A percentile compares a stretch with the other conserved stretches of the same genome.
These are phyloP conservation scores for Solanum paucissectum DNA, from an alignment of 257 asterid species.

Conservation along the genomic window DNA sequence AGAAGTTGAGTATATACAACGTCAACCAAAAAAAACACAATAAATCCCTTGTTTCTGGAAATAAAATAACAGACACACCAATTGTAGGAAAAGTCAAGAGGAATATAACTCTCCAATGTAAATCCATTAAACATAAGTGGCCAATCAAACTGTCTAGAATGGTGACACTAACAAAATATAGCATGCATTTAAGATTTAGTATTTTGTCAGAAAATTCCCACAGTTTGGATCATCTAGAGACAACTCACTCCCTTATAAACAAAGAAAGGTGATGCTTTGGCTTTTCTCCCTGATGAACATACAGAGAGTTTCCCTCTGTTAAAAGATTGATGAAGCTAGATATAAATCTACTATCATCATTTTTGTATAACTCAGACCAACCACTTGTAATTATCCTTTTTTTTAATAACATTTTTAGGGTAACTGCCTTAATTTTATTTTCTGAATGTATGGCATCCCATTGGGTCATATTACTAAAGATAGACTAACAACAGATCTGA, in stretches of 20 bases:
- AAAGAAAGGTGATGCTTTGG: neutral
- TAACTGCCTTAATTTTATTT: neutral
- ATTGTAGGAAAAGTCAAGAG: neutral
- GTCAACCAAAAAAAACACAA: neutral
- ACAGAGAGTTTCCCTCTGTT: neutral
- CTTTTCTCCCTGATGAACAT: neutral
- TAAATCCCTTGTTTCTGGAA: neutral
- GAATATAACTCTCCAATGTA: neutral
- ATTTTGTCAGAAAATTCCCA: neutral
- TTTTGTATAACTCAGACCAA: neutral
- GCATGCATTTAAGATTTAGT: neutral
- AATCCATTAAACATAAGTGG: neutral
- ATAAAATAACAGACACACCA: neutral
- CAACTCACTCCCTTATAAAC: neutral
- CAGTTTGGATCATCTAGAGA: neutral
- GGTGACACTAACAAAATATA: neutral
- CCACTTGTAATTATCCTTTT: neutral
- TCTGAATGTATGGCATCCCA: neutral
- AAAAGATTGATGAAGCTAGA: neutral
- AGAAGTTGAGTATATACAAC: neutral
- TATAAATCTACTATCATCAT: neutral
- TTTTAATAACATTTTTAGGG: neutral
- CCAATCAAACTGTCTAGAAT: neutral
- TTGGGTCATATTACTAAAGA: neutral
- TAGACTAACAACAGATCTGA: neutral